phyloP scores from a whole-genome alignment of 768 basidiomycete genomes.

The Lanmaoa rubissima region DNA sequence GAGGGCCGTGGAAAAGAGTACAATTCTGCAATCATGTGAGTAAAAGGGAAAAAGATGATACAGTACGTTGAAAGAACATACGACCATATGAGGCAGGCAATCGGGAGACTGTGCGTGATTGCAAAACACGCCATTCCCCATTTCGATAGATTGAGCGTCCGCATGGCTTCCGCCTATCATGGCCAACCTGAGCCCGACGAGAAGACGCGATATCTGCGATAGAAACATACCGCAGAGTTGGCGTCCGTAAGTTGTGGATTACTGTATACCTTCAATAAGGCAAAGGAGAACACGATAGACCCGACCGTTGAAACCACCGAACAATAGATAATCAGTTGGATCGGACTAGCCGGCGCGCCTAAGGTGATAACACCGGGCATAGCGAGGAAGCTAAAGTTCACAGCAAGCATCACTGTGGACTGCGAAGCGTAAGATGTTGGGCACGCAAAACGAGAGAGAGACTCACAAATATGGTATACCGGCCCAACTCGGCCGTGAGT shows the following conservation, averaged over 20 bases:
- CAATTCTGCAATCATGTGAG: neutral
- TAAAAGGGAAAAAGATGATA: neutral
- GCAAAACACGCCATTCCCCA: constrained; percentile 9
- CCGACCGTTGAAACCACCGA: constrained; percentile 9
- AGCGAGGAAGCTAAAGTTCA: constrained; percentile 15
- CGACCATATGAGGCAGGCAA: constrained; percentile 16
- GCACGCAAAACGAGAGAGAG: neutral
- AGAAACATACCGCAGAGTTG: constrained; percentile 6
- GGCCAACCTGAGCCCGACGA: neutral
- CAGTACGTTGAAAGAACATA: neutral
- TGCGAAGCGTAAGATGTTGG: neutral
- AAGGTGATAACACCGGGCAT: constrained; percentile 2
- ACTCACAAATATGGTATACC: constrained; percentile 15
- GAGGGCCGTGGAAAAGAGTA: constrained; percentile 8
- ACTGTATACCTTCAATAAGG: constrained; percentile 10
- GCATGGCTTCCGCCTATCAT: constrained; percentile 5
- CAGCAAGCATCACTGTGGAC: constrained; percentile 21
- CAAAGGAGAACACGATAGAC: constrained; percentile 14
- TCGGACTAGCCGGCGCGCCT: neutral
- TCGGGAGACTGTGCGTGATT: constrained; percentile 16
- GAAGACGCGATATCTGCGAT: too few relatives aligned
- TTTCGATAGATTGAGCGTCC: neutral
- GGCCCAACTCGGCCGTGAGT: constrained; percentile 5
- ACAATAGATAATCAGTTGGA: constrained; percentile 13
- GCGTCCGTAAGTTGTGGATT: constrained; percentile 3